Conservation (phyloP, 2,329 filamentous ascomycete genomes). For the Colletotrichum tanaceti region DNA sequence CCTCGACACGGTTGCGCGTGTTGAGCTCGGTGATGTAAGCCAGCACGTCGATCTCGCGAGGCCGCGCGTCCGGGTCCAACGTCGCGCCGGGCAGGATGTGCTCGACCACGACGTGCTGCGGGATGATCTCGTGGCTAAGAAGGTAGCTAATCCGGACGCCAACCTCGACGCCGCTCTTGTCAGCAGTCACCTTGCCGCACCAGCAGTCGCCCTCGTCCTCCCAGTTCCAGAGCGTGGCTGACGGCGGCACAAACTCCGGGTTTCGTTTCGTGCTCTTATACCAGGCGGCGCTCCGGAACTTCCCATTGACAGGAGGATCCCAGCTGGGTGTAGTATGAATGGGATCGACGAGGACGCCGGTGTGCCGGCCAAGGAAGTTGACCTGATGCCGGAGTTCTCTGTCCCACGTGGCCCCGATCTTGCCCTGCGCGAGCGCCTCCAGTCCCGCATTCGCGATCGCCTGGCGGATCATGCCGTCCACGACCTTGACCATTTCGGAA, state of each 20-base stretch:
- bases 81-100: conserved; percentile 74
- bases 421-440: conserved; percentile 58
- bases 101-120: conserved; percentile 77
- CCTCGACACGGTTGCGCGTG: conserved; percentile 53
- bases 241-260: not conserved
- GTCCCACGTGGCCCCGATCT: conserved; percentile 59
- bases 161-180: conserved; percentile 57
- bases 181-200: conserved; percentile 70
- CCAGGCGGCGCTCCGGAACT: conserved; percentile 27
- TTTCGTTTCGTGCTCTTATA: not conserved
- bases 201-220: conserved; percentile 87
- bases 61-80: conserved; percentile 70
- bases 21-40: conserved; percentile 64
- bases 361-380: conserved; percentile 78
- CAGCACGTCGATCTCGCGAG: conserved; percentile 77
- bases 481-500: conserved; percentile 54
- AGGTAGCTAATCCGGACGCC: conserved; percentile 75
- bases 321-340: conserved; percentile 68
- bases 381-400: conserved; percentile 63
- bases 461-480: conserved; percentile 56
- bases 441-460: conserved; percentile 60
- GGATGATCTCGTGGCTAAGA: conserved; percentile 68
- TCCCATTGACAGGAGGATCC: conserved; percentile 48
- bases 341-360: conserved; percentile 75
- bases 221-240: conserved; percentile 74